Conservation (phyloP, 306 rosid genomes). For the Lithocarpus polystachyus region DNA sequence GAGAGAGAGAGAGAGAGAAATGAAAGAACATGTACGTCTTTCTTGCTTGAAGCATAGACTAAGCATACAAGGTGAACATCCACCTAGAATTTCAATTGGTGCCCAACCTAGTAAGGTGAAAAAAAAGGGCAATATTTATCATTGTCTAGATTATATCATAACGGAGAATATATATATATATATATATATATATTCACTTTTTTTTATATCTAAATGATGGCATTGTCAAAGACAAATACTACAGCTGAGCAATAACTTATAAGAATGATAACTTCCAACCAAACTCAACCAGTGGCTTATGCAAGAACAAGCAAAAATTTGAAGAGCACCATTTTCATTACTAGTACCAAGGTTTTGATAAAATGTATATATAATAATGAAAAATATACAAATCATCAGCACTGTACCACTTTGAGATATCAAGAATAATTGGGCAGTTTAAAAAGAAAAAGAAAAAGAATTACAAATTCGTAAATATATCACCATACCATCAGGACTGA, state of each 20-base stretch:
- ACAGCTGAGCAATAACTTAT: not conserved
- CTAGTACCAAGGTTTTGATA: conserved; percentile 2
- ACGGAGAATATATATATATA: not conserved
- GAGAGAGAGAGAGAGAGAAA: not conserved
- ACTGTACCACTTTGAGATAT: not conserved
- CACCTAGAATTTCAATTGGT: not conserved
- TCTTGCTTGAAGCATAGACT: not conserved
- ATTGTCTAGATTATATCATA: not conserved
- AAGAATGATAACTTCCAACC: conserved; percentile 20
- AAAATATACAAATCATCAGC: not conserved
- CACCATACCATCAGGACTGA: conserved; percentile 81
- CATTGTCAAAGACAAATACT: not conserved
- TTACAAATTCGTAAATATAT: not conserved
- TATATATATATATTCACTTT: not conserved
- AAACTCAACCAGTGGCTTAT: conserved; percentile 5
- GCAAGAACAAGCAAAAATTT: not conserved
- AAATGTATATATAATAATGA: not conserved
- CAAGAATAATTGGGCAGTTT: not conserved
- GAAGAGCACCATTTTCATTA: not conserved
- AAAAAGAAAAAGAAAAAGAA: not conserved
- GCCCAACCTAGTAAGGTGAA: not conserved
- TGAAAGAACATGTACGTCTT: not conserved
- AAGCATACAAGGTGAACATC: not conserved
- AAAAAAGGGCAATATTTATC: not conserved
- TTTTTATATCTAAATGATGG: not conserved